phyloP scores from a whole-genome alignment of 2,329 filamentous ascomycete genomes.

The Penicillium rolfsii region DNA sequence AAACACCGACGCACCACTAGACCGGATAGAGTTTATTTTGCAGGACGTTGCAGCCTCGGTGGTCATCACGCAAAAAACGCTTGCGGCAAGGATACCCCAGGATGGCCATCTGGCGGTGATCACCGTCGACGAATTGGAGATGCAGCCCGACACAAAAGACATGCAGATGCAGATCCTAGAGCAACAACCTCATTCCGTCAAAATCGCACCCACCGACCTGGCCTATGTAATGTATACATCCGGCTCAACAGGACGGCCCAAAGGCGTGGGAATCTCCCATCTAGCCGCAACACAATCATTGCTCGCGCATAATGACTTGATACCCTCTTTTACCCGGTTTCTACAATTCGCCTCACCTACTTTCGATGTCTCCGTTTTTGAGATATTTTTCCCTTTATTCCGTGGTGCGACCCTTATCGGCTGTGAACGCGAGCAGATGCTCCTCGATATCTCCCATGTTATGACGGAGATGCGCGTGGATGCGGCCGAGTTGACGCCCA shows the following conservation, averaged over 20 bases:
- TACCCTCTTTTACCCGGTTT: conserved; percentile 77
- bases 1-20: conserved; percentile 73
- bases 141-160: neutral
- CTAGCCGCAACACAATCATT: conserved; percentile 78
- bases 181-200: neutral
- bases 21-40: conserved; percentile 78
- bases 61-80: conserved; percentile 62
- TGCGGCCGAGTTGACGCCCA: conserved; percentile 86
- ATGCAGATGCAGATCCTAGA: neutral
- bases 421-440: conserved; percentile 68
- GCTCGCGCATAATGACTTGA: conserved; percentile 75
- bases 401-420: conserved; percentile 73
- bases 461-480: conserved; percentile 71
- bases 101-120: conserved; percentile 28
- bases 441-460: conserved; percentile 72
- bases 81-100: conserved; percentile 28
- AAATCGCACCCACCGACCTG: conserved; percentile 46
- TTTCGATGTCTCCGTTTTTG: conserved; percentile 93
- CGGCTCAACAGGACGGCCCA: conserved; percentile 84
- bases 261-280: conserved; percentile 84
- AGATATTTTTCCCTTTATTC: conserved; percentile 86
- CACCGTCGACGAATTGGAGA: conserved; percentile 27
- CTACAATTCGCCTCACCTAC: conserved; percentile 91
- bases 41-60: conserved; percentile 73
- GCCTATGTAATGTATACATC: conserved; percentile 96